Base-by-base conservation (phyloP, 345 rosid species). In the Eutrema japonicum region DNA sequence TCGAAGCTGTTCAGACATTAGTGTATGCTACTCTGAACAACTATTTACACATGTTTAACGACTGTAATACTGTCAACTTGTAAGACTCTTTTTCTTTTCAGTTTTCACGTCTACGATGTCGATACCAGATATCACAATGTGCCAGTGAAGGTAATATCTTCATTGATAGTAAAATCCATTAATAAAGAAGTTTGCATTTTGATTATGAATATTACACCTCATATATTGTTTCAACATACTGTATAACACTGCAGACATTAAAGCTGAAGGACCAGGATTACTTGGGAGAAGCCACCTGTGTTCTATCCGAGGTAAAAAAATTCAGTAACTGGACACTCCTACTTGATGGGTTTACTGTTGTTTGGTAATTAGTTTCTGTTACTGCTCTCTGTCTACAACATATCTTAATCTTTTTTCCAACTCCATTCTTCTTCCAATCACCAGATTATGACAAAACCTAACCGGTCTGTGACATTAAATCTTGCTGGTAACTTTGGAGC, bases 251-350 rank as follows among this genome's bases (percentile, higher is more conserved):
- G 51, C 82, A 89, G 96, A 68, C 78, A 4, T 68, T 89, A 52
- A 81, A 83, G 81, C 80, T 89, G 50, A 64, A 84, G 71, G 90
- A 85, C 47, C 96, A 89, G 18, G 83, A 92, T n/a, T 92, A 82
- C 76, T 74, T 92, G 73, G 98, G 94, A 81, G 92, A 92, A 82
- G 86, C 91, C 57, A 81, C 65, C 0, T 89, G 96, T 82, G 82
- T 80, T 68, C 81, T 90, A 4, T 89, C 92, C 0, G 87, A 89
- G 85, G 92, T 79, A 54, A 65, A 64, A 71, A 63, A 30, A 32
- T 51, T 51, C 45, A 22, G 8, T 52, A 11, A 4, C 3, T 10
- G 3, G 42, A 45, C 40, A 32, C 38, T 67, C 10, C 14, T 50
- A 42, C 68, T 10, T 33, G 13, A 65, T 49, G 37, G 12, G 11